phyloP scores from a whole-genome alignment of 768 basidiomycete species.

The Steccherinum ochraceum region DNA sequence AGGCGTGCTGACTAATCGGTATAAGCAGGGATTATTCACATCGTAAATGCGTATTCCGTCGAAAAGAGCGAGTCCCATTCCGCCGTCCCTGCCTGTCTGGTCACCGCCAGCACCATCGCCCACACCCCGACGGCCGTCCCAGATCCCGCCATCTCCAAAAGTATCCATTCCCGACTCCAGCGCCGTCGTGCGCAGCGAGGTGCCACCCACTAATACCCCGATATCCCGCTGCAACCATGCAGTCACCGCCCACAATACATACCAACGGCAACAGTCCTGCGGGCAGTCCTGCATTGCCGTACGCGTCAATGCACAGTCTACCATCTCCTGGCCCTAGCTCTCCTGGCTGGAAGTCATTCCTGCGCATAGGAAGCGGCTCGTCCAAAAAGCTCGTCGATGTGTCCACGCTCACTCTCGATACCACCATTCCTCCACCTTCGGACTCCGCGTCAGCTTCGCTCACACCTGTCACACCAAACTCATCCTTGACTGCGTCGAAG shows the following conservation, averaged over 20 bases:
- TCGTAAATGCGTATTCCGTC: neutral
- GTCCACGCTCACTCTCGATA: constrained; percentile 50
- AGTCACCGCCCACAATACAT: neutral
- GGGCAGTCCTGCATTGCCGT: neutral
- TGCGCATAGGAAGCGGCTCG: constrained; percentile 60
- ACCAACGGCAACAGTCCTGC: neutral
- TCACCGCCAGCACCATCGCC: neutral
- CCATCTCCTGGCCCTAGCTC: constrained; percentile 2
- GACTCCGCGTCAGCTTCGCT: constrained; percentile 31
- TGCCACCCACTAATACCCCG: neutral
- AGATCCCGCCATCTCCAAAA: neutral
- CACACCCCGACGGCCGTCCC: neutral
- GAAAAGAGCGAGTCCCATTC: neutral
- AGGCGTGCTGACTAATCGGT: neutral
- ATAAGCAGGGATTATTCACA: neutral
- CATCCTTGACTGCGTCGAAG: constrained; percentile 43
- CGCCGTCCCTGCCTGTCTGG: neutral
- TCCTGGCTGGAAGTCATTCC: constrained; percentile 64
- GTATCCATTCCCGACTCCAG: neutral
- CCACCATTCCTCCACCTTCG: constrained; percentile 29
- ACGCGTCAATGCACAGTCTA: neutral
- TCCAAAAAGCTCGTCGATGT: constrained; percentile 48
- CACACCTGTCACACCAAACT: constrained; percentile 46
- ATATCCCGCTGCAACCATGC: neutral
- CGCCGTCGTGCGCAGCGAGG: neutral